Evolutionary conservation across 2,329 filamentous ascomycete genomes (phyloP).

Genomic region (Aspergillus sp.): DNA sequence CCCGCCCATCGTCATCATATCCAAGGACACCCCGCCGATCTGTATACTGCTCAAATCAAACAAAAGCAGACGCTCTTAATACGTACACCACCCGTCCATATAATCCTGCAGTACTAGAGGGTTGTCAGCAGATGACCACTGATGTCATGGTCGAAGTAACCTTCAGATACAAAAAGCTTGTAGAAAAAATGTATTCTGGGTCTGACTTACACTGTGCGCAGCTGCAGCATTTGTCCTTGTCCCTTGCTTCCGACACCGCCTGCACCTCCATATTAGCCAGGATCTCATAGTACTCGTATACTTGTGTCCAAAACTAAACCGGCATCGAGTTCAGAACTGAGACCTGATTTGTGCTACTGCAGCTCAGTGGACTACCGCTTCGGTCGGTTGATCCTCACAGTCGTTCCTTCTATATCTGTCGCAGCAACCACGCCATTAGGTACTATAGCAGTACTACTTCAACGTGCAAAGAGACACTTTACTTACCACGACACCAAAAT

Average conservation of each 20-base stretch:
- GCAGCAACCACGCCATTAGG: neutral
- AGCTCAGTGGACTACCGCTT: no score
- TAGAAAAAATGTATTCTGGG: neutral
- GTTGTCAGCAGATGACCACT: neutral
- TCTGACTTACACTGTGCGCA: neutral
- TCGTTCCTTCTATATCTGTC: neutral
- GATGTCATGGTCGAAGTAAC: slow-evolving; percentile 2
- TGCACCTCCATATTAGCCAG: neutral
- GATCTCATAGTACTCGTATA: neutral
- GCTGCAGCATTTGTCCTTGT: no score
- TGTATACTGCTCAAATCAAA: neutral
- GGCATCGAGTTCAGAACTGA: no score
- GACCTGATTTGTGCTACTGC: no score
- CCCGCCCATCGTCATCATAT: neutral
- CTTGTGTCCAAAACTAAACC: neutral
- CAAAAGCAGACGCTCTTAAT: neutral
- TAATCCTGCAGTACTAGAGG: neutral
- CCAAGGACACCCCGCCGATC: neutral
- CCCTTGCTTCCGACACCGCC: neutral
- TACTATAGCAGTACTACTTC: neutral
- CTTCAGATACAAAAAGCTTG: neutral
- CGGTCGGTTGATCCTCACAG: no score
- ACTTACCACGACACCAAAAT: slow-evolving; percentile 10
- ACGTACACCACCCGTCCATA: neutral
- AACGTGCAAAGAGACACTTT: neutral